A percentile compares a stretch with the other conserved stretches of the same genome.
Conservation (phyloP, 805 yeast genomes). For the Hagleromyces aurorensis region DNA sequence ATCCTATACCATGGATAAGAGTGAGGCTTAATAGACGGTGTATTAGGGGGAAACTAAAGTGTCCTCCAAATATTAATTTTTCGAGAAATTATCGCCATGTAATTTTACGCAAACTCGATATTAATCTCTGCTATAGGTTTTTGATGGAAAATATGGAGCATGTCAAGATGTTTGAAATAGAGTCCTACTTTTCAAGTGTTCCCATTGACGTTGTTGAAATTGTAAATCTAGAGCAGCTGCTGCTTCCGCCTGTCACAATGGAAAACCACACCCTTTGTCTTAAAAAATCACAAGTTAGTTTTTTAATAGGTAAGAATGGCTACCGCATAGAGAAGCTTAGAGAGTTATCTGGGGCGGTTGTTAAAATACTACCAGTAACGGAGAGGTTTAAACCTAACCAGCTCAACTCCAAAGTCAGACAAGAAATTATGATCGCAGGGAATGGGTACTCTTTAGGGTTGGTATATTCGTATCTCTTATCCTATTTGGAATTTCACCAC, state of each 20-base stretch:
- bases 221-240: slow-evolving; percentile 1
- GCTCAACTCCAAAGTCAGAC: slow-evolving; percentile 11
- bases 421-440: slow-evolving; percentile 31
- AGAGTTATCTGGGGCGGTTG: slow-evolving; percentile 29
- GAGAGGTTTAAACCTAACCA: slow-evolving; percentile 8
- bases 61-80: too few relatives aligned
- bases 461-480: slow-evolving; percentile 25
- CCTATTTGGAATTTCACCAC: slow-evolving; percentile 6
- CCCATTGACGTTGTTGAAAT: too few relatives aligned
- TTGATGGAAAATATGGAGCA: too few relatives aligned
- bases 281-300: slow-evolving; percentile 31
- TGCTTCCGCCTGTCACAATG: neutral
- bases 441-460: slow-evolving; percentile 15
- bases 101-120: too few relatives aligned
- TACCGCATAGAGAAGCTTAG: slow-evolving; percentile 32
- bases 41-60: too few relatives aligned
- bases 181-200: too few relatives aligned
- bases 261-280: slow-evolving; percentile 4
- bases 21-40: too few relatives aligned
- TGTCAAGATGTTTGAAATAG: too few relatives aligned
- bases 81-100: too few relatives aligned
- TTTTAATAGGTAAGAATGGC: slow-evolving; percentile 40
- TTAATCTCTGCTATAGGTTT: too few relatives aligned
- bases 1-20: too few relatives aligned
- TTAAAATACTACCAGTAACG: slow-evolving; percentile 34